These are phyloP conservation scores for Gossypium mustelinum DNA, from an alignment of 345 rosid species.

Conservation along the genomic window DNA sequence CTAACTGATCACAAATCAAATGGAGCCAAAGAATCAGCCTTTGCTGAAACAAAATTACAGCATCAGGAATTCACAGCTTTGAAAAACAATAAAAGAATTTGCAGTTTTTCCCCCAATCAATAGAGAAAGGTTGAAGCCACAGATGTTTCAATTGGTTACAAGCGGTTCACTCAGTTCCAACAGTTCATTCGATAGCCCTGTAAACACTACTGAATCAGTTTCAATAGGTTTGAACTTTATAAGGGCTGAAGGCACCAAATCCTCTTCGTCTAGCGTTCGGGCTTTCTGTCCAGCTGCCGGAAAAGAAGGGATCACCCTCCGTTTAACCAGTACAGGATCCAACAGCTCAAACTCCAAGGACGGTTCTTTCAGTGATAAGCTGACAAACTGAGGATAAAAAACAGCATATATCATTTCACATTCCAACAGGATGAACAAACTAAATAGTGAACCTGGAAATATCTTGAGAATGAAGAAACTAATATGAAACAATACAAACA, in stretches of 20 bases:
- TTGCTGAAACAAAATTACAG: background rate
- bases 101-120: background rate
- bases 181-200: slow-evolving; percentile 73
- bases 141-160: slow-evolving; percentile 10
- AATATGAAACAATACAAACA: background rate
- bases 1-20: background rate
- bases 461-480: background rate
- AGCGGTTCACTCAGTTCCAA: slow-evolving; percentile 56
- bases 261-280: slow-evolving; percentile 66
- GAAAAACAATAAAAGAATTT: background rate
- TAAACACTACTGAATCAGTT: slow-evolving; percentile 58
- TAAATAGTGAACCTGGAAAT: background rate
- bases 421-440: background rate
- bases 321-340: slow-evolving; percentile 57
- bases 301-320: slow-evolving; percentile 62
- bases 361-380: slow-evolving; percentile 77
- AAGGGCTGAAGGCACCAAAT: slow-evolving; percentile 84
- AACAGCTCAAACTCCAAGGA: slow-evolving; percentile 74
- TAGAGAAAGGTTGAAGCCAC: background rate
- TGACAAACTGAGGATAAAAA: slow-evolving; percentile 56
- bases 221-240: slow-evolving; percentile 71
- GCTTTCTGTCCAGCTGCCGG: slow-evolving; percentile 48
- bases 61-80: background rate
- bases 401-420: background rate
- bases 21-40: too few species aligned